Evolutionary conservation across 768 basidiomycete genomes (phyloP), one percentile per base, ranked within the genome.

Genomic region (Phanerochaete sordida): DNA sequence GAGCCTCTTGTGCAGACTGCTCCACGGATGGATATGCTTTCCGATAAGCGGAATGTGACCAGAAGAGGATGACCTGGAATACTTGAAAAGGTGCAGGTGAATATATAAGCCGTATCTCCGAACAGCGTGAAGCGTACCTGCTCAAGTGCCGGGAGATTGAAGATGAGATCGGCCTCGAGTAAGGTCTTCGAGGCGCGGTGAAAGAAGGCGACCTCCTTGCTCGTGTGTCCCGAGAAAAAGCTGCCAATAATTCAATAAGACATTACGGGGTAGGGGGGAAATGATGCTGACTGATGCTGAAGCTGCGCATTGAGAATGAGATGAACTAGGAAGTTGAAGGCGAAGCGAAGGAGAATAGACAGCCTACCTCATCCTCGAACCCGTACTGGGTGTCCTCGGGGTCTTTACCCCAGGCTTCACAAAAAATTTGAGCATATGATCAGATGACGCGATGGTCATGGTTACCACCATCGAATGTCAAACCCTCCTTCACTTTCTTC

Each of bases 131-230:
- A 4, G 19, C 39, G 4, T 11, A 84, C 85, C 74, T 94, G 92
- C 72, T 95, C 93, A 2, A 70, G 85, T 3, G 83, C 76, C 0
- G 93, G 91, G 13, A 95, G 76, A 74, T 95, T 95, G 76, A 93
- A 84, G 2, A 95, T 70, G 46, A 95, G 75, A 71, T 97, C 94
- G 1, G 91, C 94, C 70, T 88, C 79, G 48, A 95, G 81, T 47
- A 95, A 74, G 0, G 87, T 83, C 69, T 85, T 89, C 15, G 86
- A 88, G 0, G 82, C 76, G 15, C 76, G 73, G 67, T 96, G 93
- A 59, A 88, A 81, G 73, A 92, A 93, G 0, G 92, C 90, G 15
- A 95, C 83, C 56, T 95, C 93, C 68, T 90, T 88, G 69, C 91
- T 91, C 61, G 74, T 76, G 67, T 84, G 82, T 0, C 87, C 87